A percentile compares a stretch with the other conserved stretches of the same genome.
Conservation (phyloP, 768 basidiomycete species). For the Leccinum arenicola region DNA sequence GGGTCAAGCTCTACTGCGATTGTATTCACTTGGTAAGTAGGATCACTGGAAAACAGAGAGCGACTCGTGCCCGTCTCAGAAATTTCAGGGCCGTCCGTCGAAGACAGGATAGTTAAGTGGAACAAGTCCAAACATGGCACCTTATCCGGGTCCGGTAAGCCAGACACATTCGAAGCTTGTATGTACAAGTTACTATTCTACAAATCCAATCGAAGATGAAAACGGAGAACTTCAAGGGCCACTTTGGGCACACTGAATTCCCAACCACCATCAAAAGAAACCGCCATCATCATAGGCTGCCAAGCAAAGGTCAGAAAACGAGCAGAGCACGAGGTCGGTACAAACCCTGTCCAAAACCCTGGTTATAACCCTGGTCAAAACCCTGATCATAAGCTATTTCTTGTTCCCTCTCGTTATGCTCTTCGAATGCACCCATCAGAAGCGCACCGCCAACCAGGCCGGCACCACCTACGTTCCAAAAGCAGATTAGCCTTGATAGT, state of each 20-base stretch:
- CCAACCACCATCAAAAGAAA: constrained; percentile 4
- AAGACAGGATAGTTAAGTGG: neutral
- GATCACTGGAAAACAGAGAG: neutral
- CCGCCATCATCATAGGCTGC: constrained; percentile 28
- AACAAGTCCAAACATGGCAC: neutral
- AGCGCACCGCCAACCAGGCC: constrained; percentile 66
- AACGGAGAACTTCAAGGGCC: neutral
- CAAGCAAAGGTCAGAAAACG: constrained; percentile 8
- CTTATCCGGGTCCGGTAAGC: neutral
- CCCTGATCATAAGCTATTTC: constrained; percentile 35
- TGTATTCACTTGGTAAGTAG: neutral
- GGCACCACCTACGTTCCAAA: constrained; percentile 44
- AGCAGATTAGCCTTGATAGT: constrained; percentile 1
- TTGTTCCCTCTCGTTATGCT: constrained; percentile 34
- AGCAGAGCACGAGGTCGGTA: constrained; percentile 2
- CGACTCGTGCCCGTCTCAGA: neutral
- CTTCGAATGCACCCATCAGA: constrained; percentile 49
- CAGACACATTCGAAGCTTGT: neutral
- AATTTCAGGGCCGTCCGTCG: neutral
- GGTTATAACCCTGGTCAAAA: constrained; percentile 27
- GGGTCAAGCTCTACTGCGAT: neutral
- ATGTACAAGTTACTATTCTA: constrained; percentile 5
- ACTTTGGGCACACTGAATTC: constrained; percentile 2
- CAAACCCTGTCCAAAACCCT: constrained; percentile 39
- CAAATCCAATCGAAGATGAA: constrained; percentile 15